Evolutionary conservation across 2,329 filamentous ascomycete genomes (phyloP), one percentile per base, ranked within the genome.

Genomic region (Daldinia sp.): DNA sequence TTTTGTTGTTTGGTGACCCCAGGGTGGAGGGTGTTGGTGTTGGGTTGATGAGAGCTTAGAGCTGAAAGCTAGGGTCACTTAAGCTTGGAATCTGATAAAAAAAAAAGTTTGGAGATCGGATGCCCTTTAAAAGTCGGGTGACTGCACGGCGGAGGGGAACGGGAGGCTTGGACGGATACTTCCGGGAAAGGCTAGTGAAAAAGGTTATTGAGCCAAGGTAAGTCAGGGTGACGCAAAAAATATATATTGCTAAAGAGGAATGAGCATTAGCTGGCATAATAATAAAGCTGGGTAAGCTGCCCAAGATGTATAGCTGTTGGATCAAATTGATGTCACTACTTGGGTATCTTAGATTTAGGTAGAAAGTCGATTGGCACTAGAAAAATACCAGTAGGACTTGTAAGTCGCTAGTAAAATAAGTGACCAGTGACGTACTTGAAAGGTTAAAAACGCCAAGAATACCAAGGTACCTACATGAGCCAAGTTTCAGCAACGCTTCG

Each of bases 301-400:
- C n/a, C n/a, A n/a, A n/a, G n/a, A n/a, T n/a, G 50, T 30, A 51
- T 23, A 64, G 32, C 55, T 55, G 48, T 67, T 68, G 52, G 63
- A 59, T 68, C 61, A 61, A 66, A 58, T 64, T 64, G 66, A 68
- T 68, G 66, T 67, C 64, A 68, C 41, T 63, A 27, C 51, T 25
- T 62, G 53, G 32, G 32, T 35, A 35, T 35, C 53, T 32, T 55
- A 37, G 52, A 63, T 57, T 57, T 35, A 35, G 61, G 54, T 45
- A 48, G 60, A 43, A 58, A 41, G 41, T 58, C 34, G 10, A 58
- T 58, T 55, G 19, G 50, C 56, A 30, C 63, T 63, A 34, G 48
- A 49, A 58, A 48, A 39, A 61, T 57, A 52, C 37, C 43, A 17
- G 23, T 17, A 58, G 47, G 37, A 67, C 61, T 53, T 29, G 9